Conservation (phyloP, 2,329 filamentous ascomycete species). For the Botryosphaeria dothidea region DNA sequence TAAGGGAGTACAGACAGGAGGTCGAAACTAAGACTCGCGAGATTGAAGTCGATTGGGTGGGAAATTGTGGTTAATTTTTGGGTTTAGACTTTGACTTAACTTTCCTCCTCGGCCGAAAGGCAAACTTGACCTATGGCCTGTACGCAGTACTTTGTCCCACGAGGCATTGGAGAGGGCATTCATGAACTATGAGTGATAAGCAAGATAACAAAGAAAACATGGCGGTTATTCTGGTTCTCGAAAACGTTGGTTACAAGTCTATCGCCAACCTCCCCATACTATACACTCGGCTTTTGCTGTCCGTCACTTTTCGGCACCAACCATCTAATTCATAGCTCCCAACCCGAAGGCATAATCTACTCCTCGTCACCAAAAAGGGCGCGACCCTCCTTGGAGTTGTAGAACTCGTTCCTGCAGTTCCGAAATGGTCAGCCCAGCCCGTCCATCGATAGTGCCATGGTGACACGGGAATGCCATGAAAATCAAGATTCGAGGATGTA, state of each 20-base stretch:
- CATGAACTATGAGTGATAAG: neutral
- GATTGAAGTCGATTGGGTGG: neutral
- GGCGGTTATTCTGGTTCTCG: neutral
- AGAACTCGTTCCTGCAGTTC: conserved; percentile 68
- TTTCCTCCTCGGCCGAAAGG: neutral
- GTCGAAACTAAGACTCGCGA: too few relatives aligned
- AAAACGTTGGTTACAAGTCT: conserved; percentile 16
- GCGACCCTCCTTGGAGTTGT: conserved; percentile 77
- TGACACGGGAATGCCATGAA: neutral
- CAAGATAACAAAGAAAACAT: neutral
- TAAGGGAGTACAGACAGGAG: too few relatives aligned
- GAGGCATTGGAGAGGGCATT: neutral
- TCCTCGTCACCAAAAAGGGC: conserved; percentile 49
- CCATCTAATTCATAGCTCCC: neutral
- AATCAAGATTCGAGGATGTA: conserved; percentile 23
- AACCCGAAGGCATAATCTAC: neutral
- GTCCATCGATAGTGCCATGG: neutral
- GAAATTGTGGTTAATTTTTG: too few relatives aligned
- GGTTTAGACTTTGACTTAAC: neutral
- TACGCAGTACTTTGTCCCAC: neutral
- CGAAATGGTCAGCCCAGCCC: neutral
- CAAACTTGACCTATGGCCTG: neutral
- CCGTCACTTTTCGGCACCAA: neutral
- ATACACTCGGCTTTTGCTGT: conserved; percentile 10
- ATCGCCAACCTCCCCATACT: conserved; percentile 9